Conservation (phyloP, 352 stramenopile species). For the Phytophthora sansomeana region DNA sequence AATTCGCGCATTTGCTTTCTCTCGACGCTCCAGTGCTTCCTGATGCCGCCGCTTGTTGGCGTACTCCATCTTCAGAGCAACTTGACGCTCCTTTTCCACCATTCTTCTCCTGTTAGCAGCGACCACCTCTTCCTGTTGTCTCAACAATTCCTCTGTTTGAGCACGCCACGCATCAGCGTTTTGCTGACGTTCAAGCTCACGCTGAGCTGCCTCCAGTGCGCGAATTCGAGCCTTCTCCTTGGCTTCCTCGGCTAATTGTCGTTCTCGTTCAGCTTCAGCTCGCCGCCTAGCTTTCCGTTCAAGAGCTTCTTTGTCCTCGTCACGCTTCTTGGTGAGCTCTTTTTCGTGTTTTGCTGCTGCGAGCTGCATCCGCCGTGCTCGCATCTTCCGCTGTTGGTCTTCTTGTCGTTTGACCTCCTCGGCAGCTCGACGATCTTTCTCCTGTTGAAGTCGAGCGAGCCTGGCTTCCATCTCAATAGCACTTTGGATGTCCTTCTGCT, state of each 20-base stretch:
- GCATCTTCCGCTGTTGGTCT: constrained; percentile 67
- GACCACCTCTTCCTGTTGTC: constrained; percentile 70
- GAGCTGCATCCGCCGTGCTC: constrained; percentile 50
- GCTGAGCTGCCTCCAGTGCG: constrained; percentile 51
- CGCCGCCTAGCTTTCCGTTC: constrained; percentile 46
- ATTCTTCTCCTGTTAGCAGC: constrained; percentile 58
- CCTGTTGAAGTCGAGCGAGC: constrained; percentile 69
- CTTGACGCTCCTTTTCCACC: constrained; percentile 71
- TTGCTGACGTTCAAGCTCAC: constrained; percentile 61
- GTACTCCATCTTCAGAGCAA: constrained; percentile 66
- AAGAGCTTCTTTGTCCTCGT: constrained; percentile 61
- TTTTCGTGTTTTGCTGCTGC: constrained; percentile 66
- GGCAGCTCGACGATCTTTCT: constrained; percentile 58
- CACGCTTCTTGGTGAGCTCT: constrained; percentile 68
- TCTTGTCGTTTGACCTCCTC: constrained; percentile 67
- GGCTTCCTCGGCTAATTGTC: constrained; percentile 52
- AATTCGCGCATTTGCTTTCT: constrained; percentile 61
- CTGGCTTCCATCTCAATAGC: constrained; percentile 85
- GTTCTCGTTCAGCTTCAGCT: constrained; percentile 63
- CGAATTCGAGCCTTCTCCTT: constrained; percentile 43
- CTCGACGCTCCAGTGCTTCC: constrained; percentile 59
- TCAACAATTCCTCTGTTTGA: constrained; percentile 69
- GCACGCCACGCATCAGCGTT: constrained; percentile 77
- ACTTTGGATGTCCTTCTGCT: constrained; percentile 75
- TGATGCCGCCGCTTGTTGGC: constrained; percentile 58